phyloP scores from a whole-genome alignment of 306 rosid genomes.

The Trifolium dubium region DNA sequence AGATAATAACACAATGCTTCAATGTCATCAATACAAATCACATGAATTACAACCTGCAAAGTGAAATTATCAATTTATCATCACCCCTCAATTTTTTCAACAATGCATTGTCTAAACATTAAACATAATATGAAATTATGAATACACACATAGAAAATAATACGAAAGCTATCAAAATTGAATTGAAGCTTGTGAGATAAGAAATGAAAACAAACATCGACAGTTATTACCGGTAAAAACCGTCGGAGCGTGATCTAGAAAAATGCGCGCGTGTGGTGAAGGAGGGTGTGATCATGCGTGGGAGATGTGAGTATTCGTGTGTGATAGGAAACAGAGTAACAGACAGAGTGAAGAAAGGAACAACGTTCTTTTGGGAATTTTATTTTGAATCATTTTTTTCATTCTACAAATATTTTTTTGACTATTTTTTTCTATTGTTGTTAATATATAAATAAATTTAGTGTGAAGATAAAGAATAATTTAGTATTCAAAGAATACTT shows the following conservation, averaged over 20 bases:
- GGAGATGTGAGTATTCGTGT: not conserved
- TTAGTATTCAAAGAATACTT: too few species aligned
- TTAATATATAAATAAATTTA: too few species aligned
- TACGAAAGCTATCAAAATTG: not conserved
- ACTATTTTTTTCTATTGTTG: too few species aligned
- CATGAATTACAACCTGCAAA: slow-evolving; percentile 38
- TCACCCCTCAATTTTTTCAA: not conserved
- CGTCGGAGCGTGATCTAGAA: too few species aligned
- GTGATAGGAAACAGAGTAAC: not conserved
- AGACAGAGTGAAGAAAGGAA: slow-evolving; percentile 9
- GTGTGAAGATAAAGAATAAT: too few species aligned
- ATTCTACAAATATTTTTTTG: not conserved
- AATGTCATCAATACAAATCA: slow-evolving; percentile 2
- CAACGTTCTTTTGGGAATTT: not conserved
- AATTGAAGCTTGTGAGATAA: not conserved
- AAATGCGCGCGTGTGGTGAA: too few species aligned
- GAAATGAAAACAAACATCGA: not conserved
- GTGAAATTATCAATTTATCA: slow-evolving; percentile 20
- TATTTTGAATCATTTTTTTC: not conserved
- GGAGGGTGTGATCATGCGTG: too few species aligned
- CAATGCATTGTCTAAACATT: not conserved
- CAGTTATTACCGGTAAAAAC: too few species aligned
- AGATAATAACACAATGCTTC: not conserved
- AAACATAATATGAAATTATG: not conserved
- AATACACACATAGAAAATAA: not conserved